Evolutionary conservation across 805 yeast genomes (phyloP).

Genomic region (Candida namnaoensis): DNA sequence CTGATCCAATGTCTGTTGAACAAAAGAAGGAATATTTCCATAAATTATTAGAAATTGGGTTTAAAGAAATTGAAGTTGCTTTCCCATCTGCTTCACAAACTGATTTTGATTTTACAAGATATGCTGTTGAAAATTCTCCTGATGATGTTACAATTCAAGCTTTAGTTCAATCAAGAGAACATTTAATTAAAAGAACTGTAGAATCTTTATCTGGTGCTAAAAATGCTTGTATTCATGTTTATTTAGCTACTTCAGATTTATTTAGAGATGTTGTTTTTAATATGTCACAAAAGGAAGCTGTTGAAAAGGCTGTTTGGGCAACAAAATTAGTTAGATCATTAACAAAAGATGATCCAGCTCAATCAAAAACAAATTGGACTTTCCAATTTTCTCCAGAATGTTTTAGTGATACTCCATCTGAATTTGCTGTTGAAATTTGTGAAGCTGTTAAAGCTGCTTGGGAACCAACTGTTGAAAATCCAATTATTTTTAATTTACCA

Average conservation of each 20-base stretch:
- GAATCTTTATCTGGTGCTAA: constrained; percentile 69
- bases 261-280: constrained; percentile 72
- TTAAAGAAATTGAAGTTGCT: constrained; percentile 74
- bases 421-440: constrained; percentile 67
- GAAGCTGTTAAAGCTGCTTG: constrained; percentile 74
- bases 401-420: constrained; percentile 67
- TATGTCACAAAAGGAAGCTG: constrained; percentile 61
- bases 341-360: constrained; percentile 66
- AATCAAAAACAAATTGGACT: constrained; percentile 57
- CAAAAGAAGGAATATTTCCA: constrained; percentile 72
- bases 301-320: constrained; percentile 62
- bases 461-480: constrained; percentile 70
- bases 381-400: constrained; percentile 76
- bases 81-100: constrained; percentile 81
- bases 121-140: constrained; percentile 73
- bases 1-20: constrained; percentile 73
- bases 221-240: constrained; percentile 62
- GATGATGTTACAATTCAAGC: constrained; percentile 69
- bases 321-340: constrained; percentile 58
- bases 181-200: constrained; percentile 62
- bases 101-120: constrained; percentile 74
- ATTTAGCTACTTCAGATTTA: constrained; percentile 67
- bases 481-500: constrained; percentile 71
- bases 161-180: constrained; percentile 70
- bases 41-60: constrained; percentile 63